Conservation (phyloP, 1,284 basidiomycete species). For the Sporisorium scitamineum region DNA sequence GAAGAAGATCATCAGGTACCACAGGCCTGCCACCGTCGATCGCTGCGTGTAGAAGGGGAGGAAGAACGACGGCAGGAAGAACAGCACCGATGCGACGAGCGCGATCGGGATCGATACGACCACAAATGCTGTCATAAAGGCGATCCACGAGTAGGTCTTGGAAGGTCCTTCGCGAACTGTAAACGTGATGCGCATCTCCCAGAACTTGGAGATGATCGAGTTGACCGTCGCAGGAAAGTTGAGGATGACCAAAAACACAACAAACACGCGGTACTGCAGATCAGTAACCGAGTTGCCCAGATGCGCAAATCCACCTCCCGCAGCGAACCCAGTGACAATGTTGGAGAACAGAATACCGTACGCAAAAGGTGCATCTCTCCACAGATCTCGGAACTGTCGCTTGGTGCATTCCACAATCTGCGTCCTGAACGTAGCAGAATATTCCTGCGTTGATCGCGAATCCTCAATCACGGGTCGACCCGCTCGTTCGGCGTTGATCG, state of each 20-base stretch:
- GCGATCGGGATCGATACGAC: slow-evolving; percentile 59
- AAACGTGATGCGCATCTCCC: slow-evolving; percentile 57
- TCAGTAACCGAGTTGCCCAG: slow-evolving; percentile 34
- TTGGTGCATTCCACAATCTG: slow-evolving; percentile 74
- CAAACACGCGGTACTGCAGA: slow-evolving; percentile 48
- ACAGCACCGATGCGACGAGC: slow-evolving; percentile 61
- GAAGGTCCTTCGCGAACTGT: slow-evolving; percentile 52
- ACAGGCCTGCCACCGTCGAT: slow-evolving; percentile 57
- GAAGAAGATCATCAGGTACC: slow-evolving; percentile 58
- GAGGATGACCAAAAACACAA: slow-evolving; percentile 51
- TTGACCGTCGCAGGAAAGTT: slow-evolving; percentile 60
- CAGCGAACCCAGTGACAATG: slow-evolving; percentile 66
- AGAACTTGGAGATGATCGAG: slow-evolving; percentile 57
- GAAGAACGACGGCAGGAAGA: slow-evolving; percentile 65
- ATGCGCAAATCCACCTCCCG: slow-evolving; percentile 50
- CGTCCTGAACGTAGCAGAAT: slow-evolving; percentile 73
- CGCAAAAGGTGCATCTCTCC: slow-evolving; percentile 80
- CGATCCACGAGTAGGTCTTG: slow-evolving; percentile 60
- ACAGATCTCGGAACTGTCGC: slow-evolving; percentile 75
- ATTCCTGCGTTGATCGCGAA: slow-evolving; percentile 71
- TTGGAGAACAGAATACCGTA: slow-evolving; percentile 77
- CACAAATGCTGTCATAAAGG: slow-evolving; percentile 51
- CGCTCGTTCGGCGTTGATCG: slow-evolving; percentile 68
- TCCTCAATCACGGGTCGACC: slow-evolving; percentile 41
- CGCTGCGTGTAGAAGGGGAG: slow-evolving; percentile 53